These are phyloP conservation scores for Candida dubliniensis DNA, from an alignment of 1,139 yeast genomes.

Conservation along the genomic window DNA sequence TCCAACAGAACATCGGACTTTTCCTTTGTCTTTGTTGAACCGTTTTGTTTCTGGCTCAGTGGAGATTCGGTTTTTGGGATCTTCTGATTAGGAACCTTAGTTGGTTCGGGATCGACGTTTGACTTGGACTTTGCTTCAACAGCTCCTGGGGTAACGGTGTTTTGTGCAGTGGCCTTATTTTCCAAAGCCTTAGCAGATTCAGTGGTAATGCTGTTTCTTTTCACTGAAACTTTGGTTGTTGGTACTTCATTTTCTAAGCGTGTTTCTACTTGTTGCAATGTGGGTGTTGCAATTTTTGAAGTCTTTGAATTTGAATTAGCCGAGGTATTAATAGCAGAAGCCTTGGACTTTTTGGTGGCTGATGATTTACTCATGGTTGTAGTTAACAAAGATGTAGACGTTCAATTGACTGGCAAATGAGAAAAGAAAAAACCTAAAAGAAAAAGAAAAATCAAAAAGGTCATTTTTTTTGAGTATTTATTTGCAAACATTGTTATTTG, in stretches of 20 bases:
- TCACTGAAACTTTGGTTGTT: slow-evolving; percentile 8
- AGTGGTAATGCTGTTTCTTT: slow-evolving; percentile 7
- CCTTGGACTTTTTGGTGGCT: not conserved
- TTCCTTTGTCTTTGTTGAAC: not conserved
- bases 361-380: slow-evolving; percentile 2
- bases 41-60: not conserved
- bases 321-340: not conserved
- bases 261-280: slow-evolving; percentile 7
- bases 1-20: not conserved
- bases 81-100: not conserved
- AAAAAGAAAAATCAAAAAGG: not conserved
- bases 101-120: not conserved
- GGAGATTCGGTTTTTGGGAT: not conserved
- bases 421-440: not conserved
- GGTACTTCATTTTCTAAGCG: slow-evolving; percentile 3
- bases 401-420: not conserved
- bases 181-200: slow-evolving; percentile 6
- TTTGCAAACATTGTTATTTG: not conserved
- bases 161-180: not conserved
- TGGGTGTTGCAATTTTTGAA: slow-evolving; percentile 4
- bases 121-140: not conserved
- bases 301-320: slow-evolving; percentile 3
- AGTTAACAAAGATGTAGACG: not conserved
- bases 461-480: not conserved
- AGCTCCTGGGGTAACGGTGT: not conserved